Evolutionary conservation across 257 asterid species (phyloP), one percentile per base, ranked within the genome.

Genomic region (Solanum corneliomulleri): DNA sequence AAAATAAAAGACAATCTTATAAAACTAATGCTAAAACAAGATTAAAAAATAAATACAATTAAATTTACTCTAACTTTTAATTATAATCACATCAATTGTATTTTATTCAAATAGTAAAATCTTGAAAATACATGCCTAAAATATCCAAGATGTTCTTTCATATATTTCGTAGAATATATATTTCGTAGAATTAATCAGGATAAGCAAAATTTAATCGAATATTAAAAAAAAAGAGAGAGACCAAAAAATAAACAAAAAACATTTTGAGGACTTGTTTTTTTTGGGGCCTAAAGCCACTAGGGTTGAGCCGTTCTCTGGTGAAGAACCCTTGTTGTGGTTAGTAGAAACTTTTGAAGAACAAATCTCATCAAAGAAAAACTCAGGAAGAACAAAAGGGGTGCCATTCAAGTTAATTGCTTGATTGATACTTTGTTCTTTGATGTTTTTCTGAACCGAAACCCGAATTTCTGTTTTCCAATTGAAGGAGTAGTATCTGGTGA

Each of bases 391-490:
- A 9, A 33, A 27, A 16, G 11, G 20, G 41, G 84, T 78, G 16
- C 58, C n/a, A 18, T 27, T 37, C 84, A 27, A 78, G 84, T 80
- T 47, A 80, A 62, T 80, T 47, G 66, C 29, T 27, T 66, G 42
- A 80, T 16, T 47, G 29, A 15, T 27, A 16, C 64, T 45, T 27
- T 8, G 3, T 47, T 16, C 21, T 16, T 80, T 80, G 39, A 47
- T 80, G 68, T 16, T 80, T 80, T 80, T 16, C 66, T 27, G 41
- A 78, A 76, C 60, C 25, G 35, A 45, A 45, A 18, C 64, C 83
- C 37, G 49, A n/a, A 85, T 37, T 44, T 37, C 70, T 71, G 71
- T 70, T 90, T 58, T 70, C 89, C 85, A 89, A 90, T 66, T 90
- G 27, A 20, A 29, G 39, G 39, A 37, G 86, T 52, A 56, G 86